Evolutionary conservation across 768 basidiomycete species (phyloP).

Genomic region (Mycena leptocephala): DNA sequence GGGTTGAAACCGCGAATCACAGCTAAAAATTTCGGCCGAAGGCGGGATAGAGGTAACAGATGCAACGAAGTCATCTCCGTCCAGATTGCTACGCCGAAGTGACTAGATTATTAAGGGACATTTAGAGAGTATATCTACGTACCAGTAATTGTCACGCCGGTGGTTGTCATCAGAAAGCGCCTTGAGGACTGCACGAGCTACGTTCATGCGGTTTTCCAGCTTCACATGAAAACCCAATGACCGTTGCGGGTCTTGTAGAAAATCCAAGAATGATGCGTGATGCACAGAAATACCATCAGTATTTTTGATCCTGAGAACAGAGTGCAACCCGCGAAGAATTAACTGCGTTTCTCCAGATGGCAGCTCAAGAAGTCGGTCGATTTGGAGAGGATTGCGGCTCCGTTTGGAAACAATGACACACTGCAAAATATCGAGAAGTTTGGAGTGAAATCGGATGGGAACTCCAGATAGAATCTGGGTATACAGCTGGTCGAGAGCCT

Average conservation of each 20-base stretch:
- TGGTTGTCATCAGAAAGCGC: neutral
- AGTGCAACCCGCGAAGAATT: neutral
- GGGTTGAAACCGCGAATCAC: neutral
- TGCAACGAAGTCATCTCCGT: neutral
- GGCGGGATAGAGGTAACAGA: neutral
- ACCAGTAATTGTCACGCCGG: neutral
- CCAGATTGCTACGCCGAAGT: neutral
- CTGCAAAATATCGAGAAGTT: neutral
- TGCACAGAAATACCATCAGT: neutral
- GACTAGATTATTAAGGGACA: neutral
- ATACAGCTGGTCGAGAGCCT: neutral
- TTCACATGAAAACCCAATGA: no score
- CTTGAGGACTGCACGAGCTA: no score
- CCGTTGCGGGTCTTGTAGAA: no score
- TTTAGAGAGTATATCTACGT: neutral
- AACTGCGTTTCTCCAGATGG: neutral
- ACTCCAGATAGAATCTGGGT: no score
- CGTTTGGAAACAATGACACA: neutral
- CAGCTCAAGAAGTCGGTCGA: conserved; percentile 3
- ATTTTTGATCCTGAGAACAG: neutral
- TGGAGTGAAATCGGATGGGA: no score
- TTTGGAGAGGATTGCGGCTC: neutral
- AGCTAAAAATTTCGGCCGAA: neutral
- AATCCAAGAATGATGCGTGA: no score
- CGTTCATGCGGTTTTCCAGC: no score